These are phyloP conservation scores for Ustilago xerochloae DNA, from an alignment of 1,284 basidiomycete genomes.

Conservation along the genomic window DNA sequence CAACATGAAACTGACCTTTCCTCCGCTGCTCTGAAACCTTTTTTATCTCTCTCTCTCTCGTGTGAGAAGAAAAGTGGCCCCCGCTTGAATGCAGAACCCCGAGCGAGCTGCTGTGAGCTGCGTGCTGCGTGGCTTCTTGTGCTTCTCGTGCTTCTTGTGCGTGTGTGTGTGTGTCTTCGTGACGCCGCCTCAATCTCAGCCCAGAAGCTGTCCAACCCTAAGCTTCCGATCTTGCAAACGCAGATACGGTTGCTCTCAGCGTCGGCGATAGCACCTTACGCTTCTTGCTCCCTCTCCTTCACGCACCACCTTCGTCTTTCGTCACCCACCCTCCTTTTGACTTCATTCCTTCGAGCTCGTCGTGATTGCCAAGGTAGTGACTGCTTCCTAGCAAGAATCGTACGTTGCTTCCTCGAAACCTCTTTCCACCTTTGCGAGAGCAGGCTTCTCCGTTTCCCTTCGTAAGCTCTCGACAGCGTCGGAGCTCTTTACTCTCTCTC, in stretches of 20 bases:
- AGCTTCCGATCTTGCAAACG: slow-evolving; percentile 2
- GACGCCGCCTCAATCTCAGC: not conserved
- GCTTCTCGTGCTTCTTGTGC: no score
- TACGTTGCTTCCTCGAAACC: slow-evolving; percentile 1
- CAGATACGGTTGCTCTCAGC: no score
- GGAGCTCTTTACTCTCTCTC: not conserved
- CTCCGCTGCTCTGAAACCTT: not conserved
- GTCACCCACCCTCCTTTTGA: slow-evolving; percentile 7
- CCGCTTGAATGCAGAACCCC: not conserved
- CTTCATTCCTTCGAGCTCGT: slow-evolving; percentile 16
- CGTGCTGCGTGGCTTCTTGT: not conserved
- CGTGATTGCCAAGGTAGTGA: slow-evolving; percentile 8
- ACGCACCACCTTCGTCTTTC: slow-evolving; percentile 3
- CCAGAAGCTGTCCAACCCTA: not conserved
- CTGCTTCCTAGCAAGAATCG: slow-evolving; percentile 10
- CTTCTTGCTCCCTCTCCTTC: not conserved
- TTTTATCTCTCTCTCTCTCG: no score
- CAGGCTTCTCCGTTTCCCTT: slow-evolving; percentile 31
- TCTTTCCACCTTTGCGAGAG: slow-evolving; percentile 15
- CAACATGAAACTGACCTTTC: not conserved
- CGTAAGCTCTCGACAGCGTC: slow-evolving; percentile 3
- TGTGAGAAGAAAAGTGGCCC: not conserved
- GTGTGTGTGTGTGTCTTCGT: not conserved
- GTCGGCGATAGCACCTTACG: not conserved
- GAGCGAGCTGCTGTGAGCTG: not conserved